Conservation (phyloP, 345 rosid species). For the Salix arbutifolia region DNA sequence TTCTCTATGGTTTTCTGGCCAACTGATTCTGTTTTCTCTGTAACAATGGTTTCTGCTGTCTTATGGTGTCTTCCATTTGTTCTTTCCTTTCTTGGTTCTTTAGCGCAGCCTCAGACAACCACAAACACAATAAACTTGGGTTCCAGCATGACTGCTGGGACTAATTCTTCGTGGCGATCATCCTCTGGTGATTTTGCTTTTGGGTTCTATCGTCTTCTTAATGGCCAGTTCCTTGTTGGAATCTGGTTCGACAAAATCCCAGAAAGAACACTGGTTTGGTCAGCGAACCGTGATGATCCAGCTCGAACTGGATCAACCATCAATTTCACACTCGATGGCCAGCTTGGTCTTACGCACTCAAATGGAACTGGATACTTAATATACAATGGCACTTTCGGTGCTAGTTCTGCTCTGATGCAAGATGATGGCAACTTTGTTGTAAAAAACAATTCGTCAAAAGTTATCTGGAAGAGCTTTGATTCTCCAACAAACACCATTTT, state of each 20-base stretch:
- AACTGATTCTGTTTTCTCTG: background rate
- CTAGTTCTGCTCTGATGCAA: conserved; percentile 18
- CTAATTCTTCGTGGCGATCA: conserved; percentile 28
- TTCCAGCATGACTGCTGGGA: conserved; percentile 22
- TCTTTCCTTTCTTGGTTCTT: background rate
- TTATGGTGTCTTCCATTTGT: conserved; percentile 1
- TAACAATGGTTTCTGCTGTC: conserved; percentile 9
- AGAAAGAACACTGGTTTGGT: conserved; percentile 28
- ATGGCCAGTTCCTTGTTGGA: conserved; percentile 26
- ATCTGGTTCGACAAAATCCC: conserved; percentile 33
- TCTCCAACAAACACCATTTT: conserved; percentile 26
- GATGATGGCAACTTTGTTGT: conserved; percentile 28
- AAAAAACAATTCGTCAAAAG: conserved; percentile 6
- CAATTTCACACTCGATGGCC: conserved; percentile 19
- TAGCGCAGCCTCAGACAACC: conserved; percentile 7
- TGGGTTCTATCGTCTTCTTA: conserved; percentile 26
- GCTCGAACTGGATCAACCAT: conserved; percentile 21
- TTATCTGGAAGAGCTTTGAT: conserved; percentile 33
- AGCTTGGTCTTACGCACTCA: conserved; percentile 22
- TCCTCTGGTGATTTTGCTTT: conserved; percentile 32
- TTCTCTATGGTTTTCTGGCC: background rate
- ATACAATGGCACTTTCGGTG: conserved; percentile 15
- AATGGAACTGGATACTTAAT: conserved; percentile 17
- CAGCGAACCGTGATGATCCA: conserved; percentile 35
- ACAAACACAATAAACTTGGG: conserved; percentile 10